Base-by-base conservation (phyloP, 2,329 filamentous ascomycete species). In the Atkinsonella hypoxylon region DNA sequence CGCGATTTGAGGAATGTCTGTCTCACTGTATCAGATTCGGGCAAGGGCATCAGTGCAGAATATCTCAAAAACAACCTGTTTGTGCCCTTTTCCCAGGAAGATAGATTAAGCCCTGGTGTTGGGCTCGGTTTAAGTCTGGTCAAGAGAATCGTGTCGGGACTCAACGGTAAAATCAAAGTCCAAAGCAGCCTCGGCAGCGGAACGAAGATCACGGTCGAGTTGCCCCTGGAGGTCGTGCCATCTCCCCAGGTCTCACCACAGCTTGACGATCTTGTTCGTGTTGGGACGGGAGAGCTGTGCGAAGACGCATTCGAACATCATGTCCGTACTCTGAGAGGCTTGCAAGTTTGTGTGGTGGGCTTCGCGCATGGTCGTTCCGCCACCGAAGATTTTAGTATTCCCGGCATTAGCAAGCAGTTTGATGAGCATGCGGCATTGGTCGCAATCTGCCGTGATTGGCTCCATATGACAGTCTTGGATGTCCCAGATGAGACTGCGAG, bases 111-210 rank as follows among this genome's bases (percentile, higher is more conserved):
- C 0, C 73, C 77, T 0, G 83, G 83, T 0, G 78, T 78, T 0
- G 83, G 83, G 0, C 67, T 87, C 0, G 83, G 84, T 0, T 64
- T 87, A 31, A 82, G 78, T 40, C 77, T 87, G 9, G 82, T 87
- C 2, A 73, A 75, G 18, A 67, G 71, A 47, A 77, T 87, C 7
- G 75, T 82, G 1, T 70, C 73, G 13, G 73, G 76, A 8, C 66
- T 87, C 0, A 72, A 73, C 22, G 83, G 83, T 0, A 70, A 69
- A 1, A 77, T 87, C 42, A 69, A 75, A 2, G 72, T 87, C n/a
- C 69, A 71, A 49, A 83, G 67, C 31, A 58, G 59, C 10, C 44
- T 65, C 1, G 66, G 64, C 4, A 51, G 59, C 2, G 70, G 70
- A 0, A 72, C 70, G 2, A 66, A 57, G 1, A 62, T 68, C 2